Evolutionary conservation across 768 basidiomycete genomes (phyloP), one percentile per base, ranked within the genome.

Genomic region (Candolleomyces eurysporus): DNA sequence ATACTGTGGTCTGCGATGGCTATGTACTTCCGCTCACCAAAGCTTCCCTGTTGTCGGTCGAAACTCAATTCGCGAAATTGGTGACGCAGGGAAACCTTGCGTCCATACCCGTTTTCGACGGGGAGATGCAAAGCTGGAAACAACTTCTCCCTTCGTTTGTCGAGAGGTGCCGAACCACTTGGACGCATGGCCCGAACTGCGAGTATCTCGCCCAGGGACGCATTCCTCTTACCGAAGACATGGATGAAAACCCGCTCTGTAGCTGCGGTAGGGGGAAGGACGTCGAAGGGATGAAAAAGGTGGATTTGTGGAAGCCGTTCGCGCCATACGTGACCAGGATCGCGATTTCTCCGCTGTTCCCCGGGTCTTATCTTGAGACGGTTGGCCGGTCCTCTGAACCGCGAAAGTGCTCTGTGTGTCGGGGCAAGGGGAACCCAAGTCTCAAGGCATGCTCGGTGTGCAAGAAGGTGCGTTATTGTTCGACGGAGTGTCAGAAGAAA

Each of bases 331-430:
- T 73, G 14, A 84, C 82, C 1, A 73, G 85, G 9, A 70, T 78
- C 5, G 87, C 83, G 0, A 69, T 88, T 43, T 74, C 79, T 1
- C 86, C 84, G 0, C 69, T 88, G 11, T 87, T 86, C 56, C 75
- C 81, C 0, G 77, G 81, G 16, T 74, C 83, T 6, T 84, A 80
- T 65, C 58, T 84, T 63, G 82, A 85, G 62, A 60, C 59, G 5
- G 54, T 61, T 17, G 60, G 45, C 31, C 36, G 54, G 5, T 14
- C 53, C 6, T 39, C 36, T n/a, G 32, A 54, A 22, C 19, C 16
- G 8, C 43, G 36, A 6, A 56, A 61, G 22, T 61, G 60, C 32
- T 10, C 42, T 4, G 46, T 40, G 4, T 61, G 60, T 36, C 31
- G 54, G 7, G 39, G 48, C 5, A 46, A 56, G 45, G 60, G 60